Percentiles rank a stretch among this genome's conserved stretches.
Conservation (phyloP, 78 protist species). For the Diacronema lutheri region DNA sequence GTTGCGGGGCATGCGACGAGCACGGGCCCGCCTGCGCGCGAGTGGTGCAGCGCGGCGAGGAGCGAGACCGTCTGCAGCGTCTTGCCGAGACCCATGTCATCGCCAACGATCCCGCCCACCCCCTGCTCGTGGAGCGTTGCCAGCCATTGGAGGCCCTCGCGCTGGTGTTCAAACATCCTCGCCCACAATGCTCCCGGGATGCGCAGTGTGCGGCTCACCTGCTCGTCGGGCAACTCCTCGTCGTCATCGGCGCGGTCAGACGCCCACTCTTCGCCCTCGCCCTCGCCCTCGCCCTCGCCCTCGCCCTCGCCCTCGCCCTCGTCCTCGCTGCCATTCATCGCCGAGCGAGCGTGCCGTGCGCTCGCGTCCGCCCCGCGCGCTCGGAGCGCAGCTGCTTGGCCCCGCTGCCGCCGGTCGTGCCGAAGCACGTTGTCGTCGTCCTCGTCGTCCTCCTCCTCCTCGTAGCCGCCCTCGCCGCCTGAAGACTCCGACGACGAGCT, state of each 20-base stretch:
- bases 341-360: no score
- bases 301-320: no score
- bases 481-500: neutral
- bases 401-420: no score
- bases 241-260: neutral
- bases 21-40: slow-evolving; percentile 49
- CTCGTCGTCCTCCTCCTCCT: neutral
- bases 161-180: slow-evolving; percentile 26
- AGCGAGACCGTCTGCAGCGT: slow-evolving; percentile 84
- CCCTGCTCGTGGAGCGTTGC: slow-evolving; percentile 81
- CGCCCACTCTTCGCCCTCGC: neutral
- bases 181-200: neutral
- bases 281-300: neutral
- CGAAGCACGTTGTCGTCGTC: neutral
- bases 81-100: slow-evolving; percentile 95
- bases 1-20: slow-evolving; percentile 89
- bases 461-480: neutral
- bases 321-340: no score
- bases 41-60: slow-evolving; percentile 52
- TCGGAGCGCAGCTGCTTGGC: no score
- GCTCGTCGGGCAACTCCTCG: neutral
- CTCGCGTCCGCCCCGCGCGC: no score
- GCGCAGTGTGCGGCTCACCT: neutral
- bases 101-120: slow-evolving; percentile 96
- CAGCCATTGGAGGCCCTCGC: slow-evolving; percentile 81